A percentile compares a stretch with the other conserved stretches of the same genome.
Evolutionary conservation across 2,329 filamentous ascomycete species (phyloP).

Genomic region (Neopestalotiopsis rosae): DNA sequence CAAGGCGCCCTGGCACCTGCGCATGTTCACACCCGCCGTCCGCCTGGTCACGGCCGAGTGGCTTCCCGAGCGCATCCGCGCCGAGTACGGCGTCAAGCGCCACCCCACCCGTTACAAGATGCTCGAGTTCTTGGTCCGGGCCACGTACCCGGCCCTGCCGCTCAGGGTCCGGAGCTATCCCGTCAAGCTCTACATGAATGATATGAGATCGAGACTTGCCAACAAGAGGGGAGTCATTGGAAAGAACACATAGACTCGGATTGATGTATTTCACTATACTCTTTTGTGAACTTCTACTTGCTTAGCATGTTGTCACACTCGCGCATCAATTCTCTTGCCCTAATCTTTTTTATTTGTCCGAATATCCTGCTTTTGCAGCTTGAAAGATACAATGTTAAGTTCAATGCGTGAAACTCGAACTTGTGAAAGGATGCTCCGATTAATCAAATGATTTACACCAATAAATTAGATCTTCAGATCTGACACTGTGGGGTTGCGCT

Average conservation of each 20-base stretch:
- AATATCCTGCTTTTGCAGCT: too few relatives aligned
- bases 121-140: constrained; percentile 29
- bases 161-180: constrained; percentile 33
- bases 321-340: too few relatives aligned
- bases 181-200: constrained; percentile 28
- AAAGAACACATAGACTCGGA: constrained; percentile 18
- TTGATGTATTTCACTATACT: too few relatives aligned
- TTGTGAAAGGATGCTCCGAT: too few relatives aligned
- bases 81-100: constrained; percentile 30
- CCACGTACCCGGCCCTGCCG: constrained; percentile 36
- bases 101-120: constrained; percentile 23
- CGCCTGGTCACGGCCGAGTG: constrained; percentile 28
- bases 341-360: too few relatives aligned
- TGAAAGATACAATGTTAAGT: too few relatives aligned
- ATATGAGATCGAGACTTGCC: constrained; percentile 26
- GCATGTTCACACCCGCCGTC: constrained; percentile 27
- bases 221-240: constrained; percentile 26
- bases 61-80: constrained; percentile 29
- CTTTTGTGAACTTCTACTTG: too few relatives aligned
- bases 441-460: too few relatives aligned
- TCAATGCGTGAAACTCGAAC: too few relatives aligned
- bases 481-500: too few relatives aligned
- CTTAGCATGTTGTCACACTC: too few relatives aligned
- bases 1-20: constrained; percentile 28
- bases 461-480: too few relatives aligned